Evolutionary conservation across 345 rosid genomes (phyloP), one percentile per base, ranked within the genome.

Genomic region (Camelina hispida): DNA sequence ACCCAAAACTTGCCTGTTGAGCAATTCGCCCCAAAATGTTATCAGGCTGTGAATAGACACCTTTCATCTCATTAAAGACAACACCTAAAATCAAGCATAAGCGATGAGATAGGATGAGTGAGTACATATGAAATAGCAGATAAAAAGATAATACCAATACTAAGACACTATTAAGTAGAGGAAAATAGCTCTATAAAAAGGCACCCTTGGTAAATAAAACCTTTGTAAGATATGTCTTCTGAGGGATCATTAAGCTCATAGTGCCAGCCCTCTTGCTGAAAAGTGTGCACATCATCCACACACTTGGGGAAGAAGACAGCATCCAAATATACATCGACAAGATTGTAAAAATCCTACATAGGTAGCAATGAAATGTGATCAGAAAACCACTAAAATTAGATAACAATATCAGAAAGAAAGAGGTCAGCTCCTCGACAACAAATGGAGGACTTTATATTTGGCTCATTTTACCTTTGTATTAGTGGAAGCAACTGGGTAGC

Each of bases 251-350:
- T 79, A 60, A 94, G 97, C 88, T 94, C 98, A 56, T 87, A 90
- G 82, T 91, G 97, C 96, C 98, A 94, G 65, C 98, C 98, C 92
- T 94, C 98, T 73, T 94, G 98, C 70, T 94, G 96, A 83, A 94
- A 94, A 28, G 95, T 94, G 37, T 85, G 96, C 60, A 84, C 70
- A 80, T 94, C 97, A 82, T 88, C 89, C 77, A 88, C 85, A 80
- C 98, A 94, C 79, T 91, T 91, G 35, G 97, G 98, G 84, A 91
- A 94, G 89, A 94, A 94, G 72, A 94, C 97, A 72, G 97, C 97
- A 84, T 94, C 97, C 75, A 94, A 79, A 79, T 94, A 94, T 55
- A 94, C 98, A 83, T 94, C 97, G 48, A 94, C 98, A 73, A 94
- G 85, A 75, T 92, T 95, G 79, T 92, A 95, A 76, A 92, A 95